phyloP scores from a whole-genome alignment of 1,139 yeast species.

The Hyphopichia pseudoburtonii region DNA sequence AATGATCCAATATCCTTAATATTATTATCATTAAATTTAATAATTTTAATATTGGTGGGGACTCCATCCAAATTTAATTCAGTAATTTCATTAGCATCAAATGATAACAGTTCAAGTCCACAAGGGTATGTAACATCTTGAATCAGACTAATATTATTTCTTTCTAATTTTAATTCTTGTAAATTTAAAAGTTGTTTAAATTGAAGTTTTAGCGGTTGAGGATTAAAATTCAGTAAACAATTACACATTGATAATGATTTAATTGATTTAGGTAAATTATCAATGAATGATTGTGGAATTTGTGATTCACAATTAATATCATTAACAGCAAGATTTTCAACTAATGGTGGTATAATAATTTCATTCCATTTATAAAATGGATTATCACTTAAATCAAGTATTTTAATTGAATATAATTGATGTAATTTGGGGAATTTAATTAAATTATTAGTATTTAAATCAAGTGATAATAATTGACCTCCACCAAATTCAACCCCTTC shows the following conservation, averaged over 20 bases:
- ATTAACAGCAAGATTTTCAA: conserved; percentile 10
- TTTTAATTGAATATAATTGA: conserved; percentile 2
- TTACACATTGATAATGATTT: neutral
- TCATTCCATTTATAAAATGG: conserved; percentile 9
- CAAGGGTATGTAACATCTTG: conserved; percentile 7
- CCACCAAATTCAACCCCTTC: conserved; percentile 14
- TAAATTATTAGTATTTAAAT: conserved; percentile 16
- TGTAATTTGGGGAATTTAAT: conserved; percentile 5
- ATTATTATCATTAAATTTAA: conserved; percentile 9
- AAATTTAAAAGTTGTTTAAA: conserved; percentile 6
- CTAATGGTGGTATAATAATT: conserved; percentile 9
- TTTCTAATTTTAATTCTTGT: conserved; percentile 6
- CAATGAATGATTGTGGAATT: conserved; percentile 2
- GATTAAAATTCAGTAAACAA: neutral
- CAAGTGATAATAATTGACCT: conserved; percentile 11
- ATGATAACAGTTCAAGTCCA: conserved; percentile 6
- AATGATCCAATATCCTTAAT: conserved; percentile 3
- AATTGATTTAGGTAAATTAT: neutral
- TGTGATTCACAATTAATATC: conserved; percentile 9
- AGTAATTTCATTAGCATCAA: conserved; percentile 8
- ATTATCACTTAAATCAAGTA: conserved; percentile 16
- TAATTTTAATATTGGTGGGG: conserved; percentile 9
- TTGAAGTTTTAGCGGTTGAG: conserved; percentile 6
- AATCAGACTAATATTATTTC: conserved; percentile 8
- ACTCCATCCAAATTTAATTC: conserved; percentile 7